Base-by-base conservation (phyloP, 106 monocot genomes). In the Agapanthus africanus region DNA sequence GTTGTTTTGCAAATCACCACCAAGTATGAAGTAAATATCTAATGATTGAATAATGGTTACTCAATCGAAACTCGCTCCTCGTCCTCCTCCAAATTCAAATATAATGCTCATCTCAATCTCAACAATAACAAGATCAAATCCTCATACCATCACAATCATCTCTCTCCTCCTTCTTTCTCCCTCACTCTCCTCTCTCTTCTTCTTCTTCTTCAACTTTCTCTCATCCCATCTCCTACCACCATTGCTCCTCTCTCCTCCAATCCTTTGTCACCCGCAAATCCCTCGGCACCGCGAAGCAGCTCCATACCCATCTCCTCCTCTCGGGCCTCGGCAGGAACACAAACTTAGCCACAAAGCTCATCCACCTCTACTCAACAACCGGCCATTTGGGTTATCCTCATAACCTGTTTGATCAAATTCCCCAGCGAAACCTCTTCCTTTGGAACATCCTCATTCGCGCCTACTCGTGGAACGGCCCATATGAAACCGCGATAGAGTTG, bases 391-490 rank as follows among this genome's bases (percentile, higher is more conserved):
- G 28, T 14, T 8, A 70, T 39, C 85, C 93, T 4, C 88, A 61
- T 61, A n/a, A 54, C 21, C 68, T 93, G 79, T 89, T 88, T 67
- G 88, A 85, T n/a, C 59, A 42, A 75, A 81, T 84, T 18, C 63
- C 84, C 15, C 70, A 77, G 26, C 27, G 54, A 32, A 86, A 86
- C 51, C 16, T 89, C 10, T 85, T 83, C 66, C 70, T 85, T 1
- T 91, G 85, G 85, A 95, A 95, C 65, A 63, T 76, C 40, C 82
- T 95, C 71, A 91, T 88, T 50, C 82, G 91, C 7, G 90, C 74
- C 32, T 75, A 75, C 36, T 65, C 75, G 11, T 75, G 75, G 75
- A 23, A 54, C 59, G 68, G 75, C 15, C 75, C 75, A 16, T 47
- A 67, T 19, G 37, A 68, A 42, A 41, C 54, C 23, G 68, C 90